phyloP scores from a whole-genome alignment of 2,329 filamentous ascomycete species.

The Bipolaris sorokiniana region DNA sequence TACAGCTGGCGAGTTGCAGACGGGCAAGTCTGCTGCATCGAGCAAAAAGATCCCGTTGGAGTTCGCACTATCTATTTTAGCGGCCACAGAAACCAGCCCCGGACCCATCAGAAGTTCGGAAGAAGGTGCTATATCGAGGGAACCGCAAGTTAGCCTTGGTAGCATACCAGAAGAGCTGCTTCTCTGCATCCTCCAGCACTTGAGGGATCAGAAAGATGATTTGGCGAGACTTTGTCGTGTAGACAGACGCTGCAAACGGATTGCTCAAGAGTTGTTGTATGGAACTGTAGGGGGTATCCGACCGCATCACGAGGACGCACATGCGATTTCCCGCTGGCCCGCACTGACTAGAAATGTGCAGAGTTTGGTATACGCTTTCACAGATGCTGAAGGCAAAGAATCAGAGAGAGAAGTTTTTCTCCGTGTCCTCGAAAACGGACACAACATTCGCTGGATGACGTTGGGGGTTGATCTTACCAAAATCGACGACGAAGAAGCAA shows the following conservation, averaged over 20 bases:
- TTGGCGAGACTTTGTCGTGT: conserved; percentile 8
- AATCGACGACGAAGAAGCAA: not conserved
- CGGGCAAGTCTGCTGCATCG: conserved; percentile 10
- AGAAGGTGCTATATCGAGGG: not conserved
- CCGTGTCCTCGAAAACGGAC: not conserved
- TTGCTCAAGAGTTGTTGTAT: conserved; percentile 9
- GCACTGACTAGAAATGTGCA: conserved; percentile 1
- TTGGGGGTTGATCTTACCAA: too few species aligned
- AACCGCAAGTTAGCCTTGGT: conserved; percentile 9
- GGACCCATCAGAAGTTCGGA: not conserved
- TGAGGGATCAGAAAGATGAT: not conserved
- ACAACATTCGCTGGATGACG: not conserved
- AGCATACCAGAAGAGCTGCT: conserved; percentile 15
- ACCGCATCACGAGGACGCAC: not conserved
- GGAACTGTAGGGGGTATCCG: not conserved
- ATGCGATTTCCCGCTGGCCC: not conserved
- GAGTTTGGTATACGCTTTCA: not conserved
- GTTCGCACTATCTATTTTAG: not conserved
- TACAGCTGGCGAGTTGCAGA: not conserved
- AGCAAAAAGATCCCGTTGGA: not conserved
- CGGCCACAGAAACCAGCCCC: not conserved
- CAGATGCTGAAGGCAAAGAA: fast-evolving
- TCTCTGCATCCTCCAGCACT: not conserved
- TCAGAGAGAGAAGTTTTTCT: not conserved
- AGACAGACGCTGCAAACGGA: conserved; percentile 9